Conservation (phyloP, 1,139 yeast species). For the Geotrichum bryndzae region DNA sequence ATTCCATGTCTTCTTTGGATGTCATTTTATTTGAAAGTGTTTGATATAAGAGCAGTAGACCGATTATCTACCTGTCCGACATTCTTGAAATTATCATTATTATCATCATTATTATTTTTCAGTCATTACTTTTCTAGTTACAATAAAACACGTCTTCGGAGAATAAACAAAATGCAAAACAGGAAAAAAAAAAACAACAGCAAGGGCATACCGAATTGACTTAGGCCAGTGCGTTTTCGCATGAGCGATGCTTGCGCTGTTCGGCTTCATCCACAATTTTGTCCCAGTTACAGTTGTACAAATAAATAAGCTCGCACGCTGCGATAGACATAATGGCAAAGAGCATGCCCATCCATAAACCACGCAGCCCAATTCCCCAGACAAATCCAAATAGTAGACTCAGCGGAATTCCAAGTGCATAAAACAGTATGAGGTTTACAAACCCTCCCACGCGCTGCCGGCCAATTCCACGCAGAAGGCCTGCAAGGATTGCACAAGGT, state of each 20-base stretch:
- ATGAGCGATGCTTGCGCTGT: slow-evolving; percentile 2
- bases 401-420: slow-evolving; percentile 62
- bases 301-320: slow-evolving; percentile 48
- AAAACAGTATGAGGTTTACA: slow-evolving; percentile 72
- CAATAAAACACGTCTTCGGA: no score
- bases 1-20: no score
- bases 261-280: slow-evolving; percentile 42
- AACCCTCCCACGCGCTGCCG: slow-evolving; percentile 78
- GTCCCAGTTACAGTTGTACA: slow-evolving; percentile 52
- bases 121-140: no score
- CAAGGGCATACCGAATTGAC: no score
- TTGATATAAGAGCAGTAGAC: no score
- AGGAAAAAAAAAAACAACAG: no score
- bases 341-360: slow-evolving; percentile 88
- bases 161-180: no score
- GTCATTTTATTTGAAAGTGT: no score
- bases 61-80: no score
- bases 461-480: slow-evolving; percentile 82
- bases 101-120: no score
- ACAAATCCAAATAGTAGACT: slow-evolving; percentile 47
- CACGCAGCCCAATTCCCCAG: slow-evolving; percentile 49
- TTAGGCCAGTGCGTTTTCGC: no score
- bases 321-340: slow-evolving; percentile 70
- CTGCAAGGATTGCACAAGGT: slow-evolving; percentile 76
- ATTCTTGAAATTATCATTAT: no score